Base-by-base conservation (phyloP, 1,284 basidiomycete genomes). In the Microbotryum intermedium region DNA sequence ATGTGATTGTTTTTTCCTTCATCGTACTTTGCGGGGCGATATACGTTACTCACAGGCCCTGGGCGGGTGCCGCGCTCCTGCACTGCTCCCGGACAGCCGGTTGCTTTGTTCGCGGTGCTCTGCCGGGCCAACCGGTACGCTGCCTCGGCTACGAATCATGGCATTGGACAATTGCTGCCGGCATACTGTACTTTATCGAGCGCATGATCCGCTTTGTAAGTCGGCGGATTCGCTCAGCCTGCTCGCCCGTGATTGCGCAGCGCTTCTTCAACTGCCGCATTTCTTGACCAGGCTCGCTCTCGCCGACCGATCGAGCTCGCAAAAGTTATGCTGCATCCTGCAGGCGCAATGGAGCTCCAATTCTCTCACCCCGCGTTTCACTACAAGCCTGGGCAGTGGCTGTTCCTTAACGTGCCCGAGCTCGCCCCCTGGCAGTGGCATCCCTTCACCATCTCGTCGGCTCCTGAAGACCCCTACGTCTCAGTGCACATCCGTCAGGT, bases 401-500 rank as follows among this genome's bases (percentile, higher is more conserved):
- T 92, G 39, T 92, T 90, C 77, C 77, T 92, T 65, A 86, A 90
- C 70, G 82, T 90, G 25, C 88, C 90, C 1, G 87, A 90, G 50
- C 74, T 92, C 13, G 90, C 88, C 29, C 75, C 72, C n/a, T 84
- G 80, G 72, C 88, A 93, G 73, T 92, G 90, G 90, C 72, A 90
- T 61, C 70, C 71, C 83, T 92, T 93, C 76, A 92, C 90, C 45
- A 92, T 93, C 76, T 91, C 90, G 0, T 90, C 88, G 51, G 88
- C 90, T 20, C 90, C 90, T 2, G 88, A 90, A 69, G 90, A 92
- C 70, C 86, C 88, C 2, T 92, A 89, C 73, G 82, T 92, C 42
- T 90, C 88, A 23, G 76, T 93, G 48, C 90, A 92, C 74, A 86
- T 93, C 68, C 87, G 88, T 73, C 90, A 92, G 78, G 88, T 88